Evolutionary conservation across 805 yeast species (phyloP).

Genomic region (Saturnispora serradocipensis): DNA sequence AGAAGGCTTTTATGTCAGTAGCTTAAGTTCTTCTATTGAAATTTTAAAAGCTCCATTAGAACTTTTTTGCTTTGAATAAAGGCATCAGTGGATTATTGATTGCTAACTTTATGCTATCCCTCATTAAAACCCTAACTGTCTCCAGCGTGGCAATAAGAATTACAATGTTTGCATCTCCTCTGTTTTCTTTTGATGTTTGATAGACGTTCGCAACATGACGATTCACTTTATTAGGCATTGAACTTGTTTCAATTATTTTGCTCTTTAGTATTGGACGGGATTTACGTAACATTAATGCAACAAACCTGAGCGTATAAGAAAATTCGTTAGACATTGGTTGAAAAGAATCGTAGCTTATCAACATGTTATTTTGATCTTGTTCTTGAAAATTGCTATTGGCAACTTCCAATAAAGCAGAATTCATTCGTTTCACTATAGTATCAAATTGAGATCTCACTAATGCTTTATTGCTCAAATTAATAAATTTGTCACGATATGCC

Average conservation of each 20-base stretch:
- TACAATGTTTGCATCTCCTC: constrained; percentile 29
- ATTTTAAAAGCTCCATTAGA: no score
- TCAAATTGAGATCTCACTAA: constrained; percentile 53
- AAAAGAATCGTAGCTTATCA: constrained; percentile 26
- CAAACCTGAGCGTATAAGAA: constrained; percentile 38
- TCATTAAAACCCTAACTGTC: constrained; percentile 20
- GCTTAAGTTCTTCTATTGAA: background rate
- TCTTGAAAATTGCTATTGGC: constrained; percentile 34
- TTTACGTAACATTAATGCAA: constrained; percentile 32
- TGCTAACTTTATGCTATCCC: constrained; percentile 14
- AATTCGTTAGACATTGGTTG: constrained; percentile 43
- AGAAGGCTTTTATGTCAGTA: no score
- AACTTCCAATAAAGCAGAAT: constrained; percentile 39
- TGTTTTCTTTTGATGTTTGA: constrained; percentile 31
- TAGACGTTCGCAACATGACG: constrained; percentile 32
- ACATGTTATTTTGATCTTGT: constrained; percentile 31
- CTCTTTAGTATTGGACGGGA: constrained; percentile 28
- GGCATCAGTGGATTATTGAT: background rate
- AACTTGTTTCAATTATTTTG: constrained; percentile 21
- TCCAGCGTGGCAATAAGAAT: constrained; percentile 26
- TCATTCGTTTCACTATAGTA: constrained; percentile 54
- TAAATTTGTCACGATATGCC: constrained; percentile 15
- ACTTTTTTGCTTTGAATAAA: background rate
- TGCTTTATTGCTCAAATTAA: constrained; percentile 42
- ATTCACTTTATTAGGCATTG: constrained; percentile 29